Evolutionary conservation across 1,284 basidiomycete genomes (phyloP), one percentile per base, ranked within the genome.

Genomic region (Ceratobasidium sp.): DNA sequence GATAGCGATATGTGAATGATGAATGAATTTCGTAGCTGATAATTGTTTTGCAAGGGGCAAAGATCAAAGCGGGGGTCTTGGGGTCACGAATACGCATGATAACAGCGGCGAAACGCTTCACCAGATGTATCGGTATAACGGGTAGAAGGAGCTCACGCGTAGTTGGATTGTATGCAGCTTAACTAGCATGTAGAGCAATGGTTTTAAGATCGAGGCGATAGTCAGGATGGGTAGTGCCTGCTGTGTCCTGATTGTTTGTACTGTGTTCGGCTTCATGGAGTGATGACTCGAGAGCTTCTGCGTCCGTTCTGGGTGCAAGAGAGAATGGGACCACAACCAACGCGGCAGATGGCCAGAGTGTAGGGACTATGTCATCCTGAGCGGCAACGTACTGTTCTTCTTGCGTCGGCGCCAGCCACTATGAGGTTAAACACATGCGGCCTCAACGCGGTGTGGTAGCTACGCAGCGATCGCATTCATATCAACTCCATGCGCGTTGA

Each of bases 1-100:
- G n/a, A n/a, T n/a, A n/a, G n/a, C n/a, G n/a, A n/a, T n/a, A 41
- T 41, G 36, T 41, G 36, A 41, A 11, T 4, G 36, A 41, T 11
- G 36, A 41, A 41, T 41, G 4, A 4, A 4, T 41, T 11, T 41
- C 36, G 11, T 41, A 41, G 36, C 36, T 99, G 76, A 99, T 97
- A 82, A 99, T 98, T 95, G 99, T 99, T 89, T 99, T 99, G 82
- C 98, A 98, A 72, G 96, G 98, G 36, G 98, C 98, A 84, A 99
- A 99, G 84, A 99, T 99, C 78, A 99, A 90, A 14, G 98, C 98
- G 50, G 98, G 99, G 75, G 98, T 99, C 88, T 99, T 99, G 75
- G 98, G 98, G 81, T 99, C 97, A 80, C 98, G 96, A 82, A 99
- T 99, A 85, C 98, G 95, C 98, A 99, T 99, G 85, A 99, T 99